A percentile compares a stretch with the other conserved stretches of the same genome.
These are phyloP conservation scores for Paramecium sonneborni DNA, from an alignment of 73 alveolate genomes.

Conservation along the genomic window DNA sequence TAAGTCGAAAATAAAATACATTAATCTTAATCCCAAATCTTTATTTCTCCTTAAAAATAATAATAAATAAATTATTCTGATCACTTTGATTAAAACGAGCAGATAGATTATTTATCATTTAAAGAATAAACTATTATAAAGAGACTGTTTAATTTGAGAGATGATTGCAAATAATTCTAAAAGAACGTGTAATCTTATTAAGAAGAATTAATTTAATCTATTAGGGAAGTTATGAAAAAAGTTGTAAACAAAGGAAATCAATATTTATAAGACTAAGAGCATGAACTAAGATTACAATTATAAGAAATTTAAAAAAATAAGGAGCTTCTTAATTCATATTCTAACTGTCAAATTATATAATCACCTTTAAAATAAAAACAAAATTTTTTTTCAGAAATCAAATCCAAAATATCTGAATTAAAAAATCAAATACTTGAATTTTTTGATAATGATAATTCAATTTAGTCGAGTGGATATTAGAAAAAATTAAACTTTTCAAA, in stretches of 20 bases:
- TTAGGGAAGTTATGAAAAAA: background rate
- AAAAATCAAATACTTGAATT: background rate
- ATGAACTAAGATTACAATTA: background rate
- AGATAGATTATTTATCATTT: conserved; percentile 2
- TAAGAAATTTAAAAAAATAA: background rate
- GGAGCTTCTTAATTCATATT: background rate
- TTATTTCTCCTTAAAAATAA: background rate
- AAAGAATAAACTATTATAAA: background rate
- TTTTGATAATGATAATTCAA: background rate
- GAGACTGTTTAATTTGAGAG: background rate
- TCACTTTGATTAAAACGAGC: background rate
- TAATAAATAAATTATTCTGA: background rate
- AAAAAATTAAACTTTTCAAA: background rate
- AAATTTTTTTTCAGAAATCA: background rate
- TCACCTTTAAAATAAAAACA: background rate
- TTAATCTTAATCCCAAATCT: background rate
- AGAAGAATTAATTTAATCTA: background rate
- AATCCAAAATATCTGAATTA: background rate
- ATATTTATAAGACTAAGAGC: background rate
- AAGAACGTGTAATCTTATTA: background rate
- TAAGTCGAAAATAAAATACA: background rate
- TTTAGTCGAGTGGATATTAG: background rate
- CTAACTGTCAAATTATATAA: background rate
- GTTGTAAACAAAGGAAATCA: background rate
- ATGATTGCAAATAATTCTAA: background rate